Conservation (phyloP, 108 stramenopile genomes). For the Discostella pseudostelligera region DNA sequence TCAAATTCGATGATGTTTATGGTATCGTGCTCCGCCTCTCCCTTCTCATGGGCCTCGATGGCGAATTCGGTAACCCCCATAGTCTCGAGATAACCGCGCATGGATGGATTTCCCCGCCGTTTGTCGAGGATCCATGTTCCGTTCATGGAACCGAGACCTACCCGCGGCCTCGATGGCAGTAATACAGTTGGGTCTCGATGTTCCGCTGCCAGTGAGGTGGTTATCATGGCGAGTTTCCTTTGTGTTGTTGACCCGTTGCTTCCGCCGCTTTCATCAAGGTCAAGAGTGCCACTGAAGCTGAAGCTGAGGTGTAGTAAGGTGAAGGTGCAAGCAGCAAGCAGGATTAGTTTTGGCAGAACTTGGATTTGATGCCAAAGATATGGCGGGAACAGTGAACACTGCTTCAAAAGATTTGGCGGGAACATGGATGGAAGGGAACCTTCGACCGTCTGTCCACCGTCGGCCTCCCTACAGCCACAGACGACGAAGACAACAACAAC, state of each 20-base stretch:
- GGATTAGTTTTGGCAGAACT: too few species aligned
- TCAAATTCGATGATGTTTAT: slow-evolving; percentile 61
- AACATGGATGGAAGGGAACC: too few species aligned
- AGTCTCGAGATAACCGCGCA: slow-evolving; percentile 79
- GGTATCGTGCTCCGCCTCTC: slow-evolving; percentile 75
- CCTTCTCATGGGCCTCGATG: slow-evolving; percentile 87
- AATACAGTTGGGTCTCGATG: slow-evolving; percentile 2
- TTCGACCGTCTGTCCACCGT: not conserved
- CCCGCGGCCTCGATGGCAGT: slow-evolving; percentile 3
- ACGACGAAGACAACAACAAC: too few species aligned
- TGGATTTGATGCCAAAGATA: too few species aligned
- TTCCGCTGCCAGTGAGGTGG: not conserved
- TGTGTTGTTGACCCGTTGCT: too few species aligned
- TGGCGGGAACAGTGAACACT: too few species aligned
- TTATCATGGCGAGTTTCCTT: too few species aligned
- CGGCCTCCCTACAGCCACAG: too few species aligned
- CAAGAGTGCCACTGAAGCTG: too few species aligned
- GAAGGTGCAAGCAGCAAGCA: too few species aligned
- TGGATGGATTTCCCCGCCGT: slow-evolving; percentile 60
- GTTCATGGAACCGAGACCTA: slow-evolving; percentile 49
- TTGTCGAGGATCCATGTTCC: slow-evolving; percentile 84
- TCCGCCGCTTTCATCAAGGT: too few species aligned
- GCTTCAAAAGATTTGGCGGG: not conserved
- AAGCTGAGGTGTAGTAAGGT: too few species aligned
- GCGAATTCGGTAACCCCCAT: slow-evolving; percentile 78